phyloP scores from a whole-genome alignment of 202 grass and related monocot species.

The Carex arenaria region DNA sequence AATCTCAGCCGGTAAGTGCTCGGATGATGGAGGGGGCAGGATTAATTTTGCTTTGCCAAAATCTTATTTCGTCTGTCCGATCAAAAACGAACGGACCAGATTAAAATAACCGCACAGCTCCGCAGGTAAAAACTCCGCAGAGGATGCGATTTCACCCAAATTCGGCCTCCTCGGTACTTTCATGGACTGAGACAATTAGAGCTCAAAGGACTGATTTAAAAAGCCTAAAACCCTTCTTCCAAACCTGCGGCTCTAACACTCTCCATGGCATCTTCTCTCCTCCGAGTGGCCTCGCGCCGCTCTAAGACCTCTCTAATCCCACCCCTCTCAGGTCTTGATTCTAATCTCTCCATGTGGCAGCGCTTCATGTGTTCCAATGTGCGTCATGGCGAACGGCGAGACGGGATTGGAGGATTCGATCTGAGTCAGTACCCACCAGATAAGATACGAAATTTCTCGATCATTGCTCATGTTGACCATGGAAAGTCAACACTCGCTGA shows the following conservation, averaged over 20 bases:
- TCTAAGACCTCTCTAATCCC: not conserved
- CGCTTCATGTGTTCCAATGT: not conserved
- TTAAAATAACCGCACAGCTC: no score
- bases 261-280: conserved; percentile 18
- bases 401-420: not conserved
- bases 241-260: not conserved
- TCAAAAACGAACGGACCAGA: no score
- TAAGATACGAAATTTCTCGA: conserved; percentile 79
- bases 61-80: no score
- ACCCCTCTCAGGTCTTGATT: not conserved
- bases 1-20: no score
- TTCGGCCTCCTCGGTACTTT: no score
- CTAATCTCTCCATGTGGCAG: not conserved
- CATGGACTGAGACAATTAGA: no score
- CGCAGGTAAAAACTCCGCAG: no score
- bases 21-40: no score
- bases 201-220: no score
- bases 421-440: conserved; percentile 9
- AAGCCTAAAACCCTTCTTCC: conserved; percentile 9
- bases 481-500: conserved; percentile 83
- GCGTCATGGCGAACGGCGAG: not conserved
- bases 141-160: no score
- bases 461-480: conserved; percentile 86
- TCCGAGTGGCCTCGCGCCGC: not conserved
- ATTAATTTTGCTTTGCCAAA: no score